phyloP scores from a whole-genome alignment of 2,329 filamentous ascomycete genomes.

The Dichotomopilus funicola region DNA sequence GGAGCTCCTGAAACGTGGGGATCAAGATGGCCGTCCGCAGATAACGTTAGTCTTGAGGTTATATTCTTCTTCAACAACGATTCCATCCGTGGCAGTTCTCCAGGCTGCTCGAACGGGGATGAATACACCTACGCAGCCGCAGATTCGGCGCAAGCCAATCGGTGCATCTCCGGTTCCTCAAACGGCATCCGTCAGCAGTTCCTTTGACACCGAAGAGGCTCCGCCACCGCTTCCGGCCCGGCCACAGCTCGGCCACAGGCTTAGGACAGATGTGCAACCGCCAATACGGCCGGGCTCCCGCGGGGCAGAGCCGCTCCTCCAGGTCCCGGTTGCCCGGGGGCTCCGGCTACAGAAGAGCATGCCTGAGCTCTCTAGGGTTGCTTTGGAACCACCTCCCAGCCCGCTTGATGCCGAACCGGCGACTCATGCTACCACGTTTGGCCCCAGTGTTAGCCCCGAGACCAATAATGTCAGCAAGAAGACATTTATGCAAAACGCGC shows the following conservation, averaged over 20 bases:
- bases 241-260: neutral
- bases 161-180: neutral
- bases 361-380: constrained; percentile 11
- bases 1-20: no score
- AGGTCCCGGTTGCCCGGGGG: constrained; percentile 4
- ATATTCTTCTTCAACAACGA: neutral
- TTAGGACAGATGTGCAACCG: neutral
- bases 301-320: constrained; percentile 6
- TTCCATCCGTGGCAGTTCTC: neutral
- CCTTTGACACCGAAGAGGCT: neutral
- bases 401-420: constrained; percentile 4
- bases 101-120: neutral
- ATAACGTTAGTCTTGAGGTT: no score
- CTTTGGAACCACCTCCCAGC: neutral
- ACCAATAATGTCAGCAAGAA: neutral
- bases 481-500: constrained; percentile 41
- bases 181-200: neutral
- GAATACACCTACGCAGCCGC: neutral
- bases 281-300: constrained; percentile 11
- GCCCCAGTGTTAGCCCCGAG: constrained; percentile 3
- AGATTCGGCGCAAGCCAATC: constrained; percentile 13
- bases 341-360: constrained; percentile 16
- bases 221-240: constrained; percentile 15
- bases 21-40: no score
- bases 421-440: constrained; percentile 11